phyloP scores from a whole-genome alignment of 1,284 basidiomycete species.

The Xerocomus nothofagi region DNA sequence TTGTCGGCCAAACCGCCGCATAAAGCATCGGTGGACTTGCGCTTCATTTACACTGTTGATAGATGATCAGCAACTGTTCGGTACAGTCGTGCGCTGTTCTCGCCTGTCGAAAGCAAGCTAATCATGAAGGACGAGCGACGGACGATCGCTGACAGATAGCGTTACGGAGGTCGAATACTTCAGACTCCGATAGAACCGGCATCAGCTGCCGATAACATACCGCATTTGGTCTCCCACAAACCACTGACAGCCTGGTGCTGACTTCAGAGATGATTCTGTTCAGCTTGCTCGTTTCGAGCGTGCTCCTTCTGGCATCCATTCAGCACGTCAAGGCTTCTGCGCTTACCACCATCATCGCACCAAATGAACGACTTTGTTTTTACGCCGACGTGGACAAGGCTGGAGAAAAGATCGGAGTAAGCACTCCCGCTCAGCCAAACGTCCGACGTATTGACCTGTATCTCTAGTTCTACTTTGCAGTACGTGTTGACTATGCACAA shows the following conservation, averaged over 20 bases:
- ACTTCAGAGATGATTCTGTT: conserved; percentile 22
- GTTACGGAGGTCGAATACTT: conserved; percentile 18
- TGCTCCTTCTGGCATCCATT: conserved; percentile 26
- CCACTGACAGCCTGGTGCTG: conserved; percentile 1
- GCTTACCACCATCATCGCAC: conserved; percentile 82
- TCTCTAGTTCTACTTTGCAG: conserved; percentile 58
- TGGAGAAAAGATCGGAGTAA: conserved; percentile 85
- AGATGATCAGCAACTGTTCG: background rate
- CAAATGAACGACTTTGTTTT: conserved; percentile 91
- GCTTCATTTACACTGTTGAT: conserved; percentile 4
- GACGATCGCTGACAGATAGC: background rate
- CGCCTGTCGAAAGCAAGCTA: conserved; percentile 18
- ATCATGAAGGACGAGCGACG: background rate
- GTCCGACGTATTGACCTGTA: conserved; percentile 9
- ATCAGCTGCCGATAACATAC: conserved; percentile 19
- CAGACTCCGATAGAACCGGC: conserved; percentile 20
- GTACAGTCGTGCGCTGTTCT: background rate
- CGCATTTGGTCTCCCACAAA: background rate
- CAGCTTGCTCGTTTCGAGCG: conserved; percentile 19
- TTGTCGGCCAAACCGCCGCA: conserved; percentile 10
- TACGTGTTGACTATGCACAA: conserved; percentile 43
- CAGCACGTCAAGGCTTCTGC: conserved; percentile 54
- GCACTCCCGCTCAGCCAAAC: conserved; percentile 30
- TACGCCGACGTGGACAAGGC: conserved; percentile 96
- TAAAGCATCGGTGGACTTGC: conserved; percentile 1